phyloP scores from a whole-genome alignment of 441 rosid genomes.

The Flueggea neowawraea region DNA sequence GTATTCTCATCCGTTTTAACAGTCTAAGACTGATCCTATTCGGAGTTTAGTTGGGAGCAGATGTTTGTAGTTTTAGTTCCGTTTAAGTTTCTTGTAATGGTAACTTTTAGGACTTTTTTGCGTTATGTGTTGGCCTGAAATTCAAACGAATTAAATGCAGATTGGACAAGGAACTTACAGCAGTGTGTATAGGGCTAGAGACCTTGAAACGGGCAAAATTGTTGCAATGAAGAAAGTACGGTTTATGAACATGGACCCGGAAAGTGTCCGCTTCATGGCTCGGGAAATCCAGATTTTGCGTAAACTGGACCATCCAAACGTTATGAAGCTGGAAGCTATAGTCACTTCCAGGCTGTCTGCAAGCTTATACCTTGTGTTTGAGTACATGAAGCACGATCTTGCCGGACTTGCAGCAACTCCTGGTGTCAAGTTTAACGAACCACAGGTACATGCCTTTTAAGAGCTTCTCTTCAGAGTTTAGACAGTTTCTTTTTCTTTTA shows the following conservation, averaged over 20 bases:
- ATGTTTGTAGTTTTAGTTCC: too few relatives aligned
- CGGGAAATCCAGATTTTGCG: slow-evolving; percentile 71
- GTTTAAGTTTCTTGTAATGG: too few relatives aligned
- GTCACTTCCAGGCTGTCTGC: slow-evolving; percentile 67
- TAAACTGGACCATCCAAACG: slow-evolving; percentile 73
- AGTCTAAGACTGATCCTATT: too few relatives aligned
- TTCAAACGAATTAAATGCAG: too few relatives aligned
- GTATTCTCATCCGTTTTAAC: too few relatives aligned
- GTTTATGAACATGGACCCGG: slow-evolving; percentile 73
- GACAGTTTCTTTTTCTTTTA: too few relatives aligned
- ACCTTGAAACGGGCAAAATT: slow-evolving; percentile 52
- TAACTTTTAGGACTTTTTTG: too few relatives aligned
- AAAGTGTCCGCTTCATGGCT: slow-evolving; percentile 86
- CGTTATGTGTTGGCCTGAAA: too few relatives aligned
- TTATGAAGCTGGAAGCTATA: slow-evolving; percentile 74
- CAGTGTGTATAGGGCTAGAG: slow-evolving; percentile 65
- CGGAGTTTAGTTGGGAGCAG: too few relatives aligned
- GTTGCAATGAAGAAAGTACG: slow-evolving; percentile 87
- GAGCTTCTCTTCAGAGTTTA: too few relatives aligned
- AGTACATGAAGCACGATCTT: slow-evolving; percentile 89
- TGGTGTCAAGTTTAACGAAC: slow-evolving; percentile 61
- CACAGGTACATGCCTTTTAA: slow-evolving; percentile 39
- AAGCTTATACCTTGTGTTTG: slow-evolving; percentile 74
- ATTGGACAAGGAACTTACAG: too few relatives aligned
- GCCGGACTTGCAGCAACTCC: slow-evolving; percentile 67